Evolutionary conservation across 2,329 filamentous ascomycete genomes (phyloP).

Genomic region (Colletotrichum noveboracense): DNA sequence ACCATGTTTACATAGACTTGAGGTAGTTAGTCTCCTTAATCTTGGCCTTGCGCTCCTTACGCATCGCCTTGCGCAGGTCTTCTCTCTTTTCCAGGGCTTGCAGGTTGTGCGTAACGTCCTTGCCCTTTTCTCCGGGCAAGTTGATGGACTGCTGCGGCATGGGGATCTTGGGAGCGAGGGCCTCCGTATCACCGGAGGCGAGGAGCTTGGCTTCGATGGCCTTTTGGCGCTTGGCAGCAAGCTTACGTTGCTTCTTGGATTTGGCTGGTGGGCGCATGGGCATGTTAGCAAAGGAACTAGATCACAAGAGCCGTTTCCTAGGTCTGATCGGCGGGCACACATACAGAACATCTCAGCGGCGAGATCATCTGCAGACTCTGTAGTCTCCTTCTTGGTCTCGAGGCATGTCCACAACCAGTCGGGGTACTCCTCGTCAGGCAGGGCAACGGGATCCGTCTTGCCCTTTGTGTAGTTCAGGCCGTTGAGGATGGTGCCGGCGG

Average conservation of each 20-base stretch:
- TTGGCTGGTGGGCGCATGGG: conserved; percentile 61
- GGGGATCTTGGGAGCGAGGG: conserved; percentile 72
- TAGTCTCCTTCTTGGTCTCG: conserved; percentile 61
- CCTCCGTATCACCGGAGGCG: conserved; percentile 69
- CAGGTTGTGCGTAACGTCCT: conserved; percentile 49
- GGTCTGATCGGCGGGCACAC: conserved; percentile 35
- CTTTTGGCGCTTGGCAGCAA: conserved; percentile 71
- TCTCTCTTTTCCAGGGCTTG: conserved; percentile 57
- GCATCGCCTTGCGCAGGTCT: conserved; percentile 73
- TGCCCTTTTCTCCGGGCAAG: conserved; percentile 59
- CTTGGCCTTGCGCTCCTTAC: conserved; percentile 73
- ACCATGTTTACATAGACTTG: conserved; percentile 69
- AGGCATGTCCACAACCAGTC: conserved; percentile 80
- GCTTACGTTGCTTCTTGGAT: conserved; percentile 79
- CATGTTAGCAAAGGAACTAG: neutral
- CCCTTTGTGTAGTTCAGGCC: conserved; percentile 82
- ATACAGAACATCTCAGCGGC: conserved; percentile 81
- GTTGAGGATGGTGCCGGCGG: conserved; percentile 71
- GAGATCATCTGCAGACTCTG: conserved; percentile 54
- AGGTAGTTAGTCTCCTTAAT: conserved; percentile 91
- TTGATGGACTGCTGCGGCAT: conserved; percentile 81
- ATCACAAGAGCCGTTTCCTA: neutral
- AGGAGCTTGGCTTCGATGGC: conserved; percentile 62
- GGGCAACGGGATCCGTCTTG: conserved; percentile 73
- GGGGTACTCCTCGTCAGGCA: conserved; percentile 79